phyloP scores from a whole-genome alignment of 192 early-diverging fungal species.

The Coemansia sp. region DNA sequence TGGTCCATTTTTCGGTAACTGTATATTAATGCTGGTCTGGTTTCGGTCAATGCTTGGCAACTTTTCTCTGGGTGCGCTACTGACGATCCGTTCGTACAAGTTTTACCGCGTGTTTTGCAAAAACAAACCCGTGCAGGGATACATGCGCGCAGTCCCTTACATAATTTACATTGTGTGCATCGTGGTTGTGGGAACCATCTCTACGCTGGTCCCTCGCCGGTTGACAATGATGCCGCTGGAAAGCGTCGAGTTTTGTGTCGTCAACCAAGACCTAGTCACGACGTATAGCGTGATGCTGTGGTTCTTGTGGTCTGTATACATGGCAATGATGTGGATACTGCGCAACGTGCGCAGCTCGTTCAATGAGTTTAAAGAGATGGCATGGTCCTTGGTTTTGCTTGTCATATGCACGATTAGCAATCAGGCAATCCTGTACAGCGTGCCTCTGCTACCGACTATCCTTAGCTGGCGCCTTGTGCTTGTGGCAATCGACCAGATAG shows the following conservation, averaged over 20 bases:
- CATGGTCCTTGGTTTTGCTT: constrained; percentile 25
- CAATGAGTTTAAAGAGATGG: constrained; percentile 49
- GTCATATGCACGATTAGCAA: constrained; percentile 35
- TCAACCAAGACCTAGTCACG: constrained; percentile 40
- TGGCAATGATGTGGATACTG: constrained; percentile 45
- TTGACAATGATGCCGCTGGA: constrained; percentile 30
- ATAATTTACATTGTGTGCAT: constrained; percentile 20
- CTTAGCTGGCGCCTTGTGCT: constrained; percentile 35
- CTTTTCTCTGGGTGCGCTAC: constrained; percentile 37
- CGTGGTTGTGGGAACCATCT: constrained; percentile 18
- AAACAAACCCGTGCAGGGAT: constrained; percentile 36
- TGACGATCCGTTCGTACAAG: constrained; percentile 42
- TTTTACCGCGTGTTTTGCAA: constrained; percentile 45
- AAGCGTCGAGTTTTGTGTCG: constrained; percentile 38
- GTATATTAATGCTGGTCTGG: constrained; percentile 47
- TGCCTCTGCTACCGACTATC: constrained; percentile 21
- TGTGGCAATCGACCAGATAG: constrained; percentile 27
- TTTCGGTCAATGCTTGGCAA: constrained; percentile 47
- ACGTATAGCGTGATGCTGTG: constrained; percentile 28
- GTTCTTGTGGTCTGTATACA: constrained; percentile 35
- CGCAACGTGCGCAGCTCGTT: constrained; percentile 52
- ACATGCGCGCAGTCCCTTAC: constrained; percentile 30
- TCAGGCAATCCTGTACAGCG: constrained; percentile 26
- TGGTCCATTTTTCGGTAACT: constrained; percentile 38
- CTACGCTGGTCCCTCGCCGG: constrained; percentile 20